Evolutionary conservation across 305 asterid species (phyloP).

Genomic region (Lippia alba): DNA sequence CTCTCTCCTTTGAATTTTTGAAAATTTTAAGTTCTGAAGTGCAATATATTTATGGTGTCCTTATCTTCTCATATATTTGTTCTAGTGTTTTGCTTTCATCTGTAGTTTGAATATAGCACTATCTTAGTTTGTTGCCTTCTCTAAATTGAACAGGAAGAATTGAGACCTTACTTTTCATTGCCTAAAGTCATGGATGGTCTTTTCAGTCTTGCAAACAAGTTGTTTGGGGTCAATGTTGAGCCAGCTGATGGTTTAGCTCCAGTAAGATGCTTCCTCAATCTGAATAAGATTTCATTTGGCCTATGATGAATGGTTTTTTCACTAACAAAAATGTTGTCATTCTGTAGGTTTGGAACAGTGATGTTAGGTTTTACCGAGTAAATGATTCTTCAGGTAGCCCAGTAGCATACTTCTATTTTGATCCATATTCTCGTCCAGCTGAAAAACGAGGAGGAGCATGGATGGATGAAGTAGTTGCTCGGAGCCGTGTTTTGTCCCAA

Average conservation of each 20-base stretch:
- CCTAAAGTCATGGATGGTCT: constrained; percentile 98
- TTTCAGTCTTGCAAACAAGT: constrained; percentile 79
- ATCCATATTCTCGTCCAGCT: constrained; percentile 99
- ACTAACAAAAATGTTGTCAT: constrained; percentile 28
- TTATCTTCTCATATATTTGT: constrained; percentile 16
- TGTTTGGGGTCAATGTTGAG: constrained; percentile 76
- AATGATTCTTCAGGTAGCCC: constrained; percentile 84
- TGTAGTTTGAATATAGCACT: constrained; percentile 20
- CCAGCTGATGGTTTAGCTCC: constrained; percentile 94
- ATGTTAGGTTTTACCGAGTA: constrained; percentile 87
- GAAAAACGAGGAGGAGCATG: constrained; percentile 99
- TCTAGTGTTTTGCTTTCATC: constrained; percentile 11
- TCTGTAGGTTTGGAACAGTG: constrained; percentile 88
- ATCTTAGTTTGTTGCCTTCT: constrained; percentile 36
- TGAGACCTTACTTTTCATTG: constrained; percentile 95
- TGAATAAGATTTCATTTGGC: constrained; percentile 1
- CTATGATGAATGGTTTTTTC: constrained; percentile 26
- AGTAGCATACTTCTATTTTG: constrained; percentile 88
- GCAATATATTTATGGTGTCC: constrained; percentile 27
- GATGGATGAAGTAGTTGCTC: constrained; percentile 96
- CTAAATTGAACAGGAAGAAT: constrained; percentile 74
- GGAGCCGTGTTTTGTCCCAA: constrained; percentile 86
- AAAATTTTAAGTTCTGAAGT: not conserved
- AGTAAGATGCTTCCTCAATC: constrained; percentile 50
- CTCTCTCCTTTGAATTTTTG: constrained; percentile 6